Conservation (phyloP, 2,329 filamentous ascomycete species). For the Talaromyces amestolkiae region DNA sequence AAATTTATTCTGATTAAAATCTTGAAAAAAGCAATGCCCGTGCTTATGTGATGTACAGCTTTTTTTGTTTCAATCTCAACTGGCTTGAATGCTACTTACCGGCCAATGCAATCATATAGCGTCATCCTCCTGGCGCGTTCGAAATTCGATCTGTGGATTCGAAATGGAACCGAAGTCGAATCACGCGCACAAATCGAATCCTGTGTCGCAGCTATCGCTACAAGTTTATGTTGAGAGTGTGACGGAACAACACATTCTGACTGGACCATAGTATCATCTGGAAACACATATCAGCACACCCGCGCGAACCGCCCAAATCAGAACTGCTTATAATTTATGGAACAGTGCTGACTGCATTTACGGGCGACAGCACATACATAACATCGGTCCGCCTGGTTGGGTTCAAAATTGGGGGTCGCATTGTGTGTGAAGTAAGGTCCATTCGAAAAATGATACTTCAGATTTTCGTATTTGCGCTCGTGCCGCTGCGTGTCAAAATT, state of each 20-base stretch:
- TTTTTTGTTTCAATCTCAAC: not conserved
- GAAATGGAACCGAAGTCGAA: not conserved
- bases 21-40: not conserved
- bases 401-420: constrained; percentile 1
- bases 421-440: not conserved
- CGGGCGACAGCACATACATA: not conserved
- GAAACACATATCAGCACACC: not conserved
- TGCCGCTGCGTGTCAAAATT: not conserved
- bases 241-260: not conserved
- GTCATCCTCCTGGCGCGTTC: not conserved
- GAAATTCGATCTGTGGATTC: not conserved
- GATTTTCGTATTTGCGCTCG: constrained; percentile 5
- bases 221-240: not conserved
- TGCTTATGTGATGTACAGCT: not conserved
- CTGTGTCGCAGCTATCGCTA: not conserved
- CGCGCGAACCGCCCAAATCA: constrained; percentile 13
- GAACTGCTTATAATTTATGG: not conserved
- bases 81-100: not conserved
- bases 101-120: not conserved
- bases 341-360: not conserved
- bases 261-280: not conserved
- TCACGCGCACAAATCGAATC: not conserved
- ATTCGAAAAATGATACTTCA: constrained; percentile 3
- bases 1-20: too few relatives aligned
- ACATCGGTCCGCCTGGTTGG: not conserved